Evolutionary conservation across 805 yeast genomes (phyloP), one percentile per base, ranked within the genome.

Genomic region (Komagataella pastoris): DNA sequence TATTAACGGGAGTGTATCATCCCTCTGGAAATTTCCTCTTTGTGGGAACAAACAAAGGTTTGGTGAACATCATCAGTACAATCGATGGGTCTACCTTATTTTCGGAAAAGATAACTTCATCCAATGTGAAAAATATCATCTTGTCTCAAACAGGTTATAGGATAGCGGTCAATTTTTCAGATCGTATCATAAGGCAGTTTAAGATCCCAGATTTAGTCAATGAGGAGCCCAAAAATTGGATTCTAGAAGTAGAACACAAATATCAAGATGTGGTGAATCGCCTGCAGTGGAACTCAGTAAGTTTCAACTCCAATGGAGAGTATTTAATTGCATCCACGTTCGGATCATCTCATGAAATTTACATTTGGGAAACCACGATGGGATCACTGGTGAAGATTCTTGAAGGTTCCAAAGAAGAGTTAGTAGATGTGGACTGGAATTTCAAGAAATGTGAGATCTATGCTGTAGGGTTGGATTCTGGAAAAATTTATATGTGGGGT

Each of bases 181-280:
- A 86, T 65, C 68, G 91, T 52, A 76, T 85, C 12, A 81, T 85
- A 18, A 68, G 93, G 52, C 93, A 86, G 62, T 68, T 75, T 46
- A 67, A 64, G 30, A 57, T 79, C 36, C 80, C 80, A 3, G 75
- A 73, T 54, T 59, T 72, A 59, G 47, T 21, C 23, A 46, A 46
- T 17, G 44, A 17, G 18, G 52, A 50, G 24, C 45, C 43, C 4
- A 30, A 18, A 10, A 64, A 68, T 6, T 70, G 72, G 76, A 80
- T 74, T 21, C 68, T 89, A 48, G 88, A 81, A 52, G 69, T 83
- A 5, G 90, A 84, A 57, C 91, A 86, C 61, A 81, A 79, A 59
- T 90, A 88, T 61, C 96, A 89, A 64, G 97, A 90, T 64, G 88
- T 88, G 49, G 95, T 90, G 43, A 90, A 88, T 65, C 71, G 84